Evolutionary conservation across 805 yeast species (phyloP).

Genomic region (Metschnikowia proteae): DNA sequence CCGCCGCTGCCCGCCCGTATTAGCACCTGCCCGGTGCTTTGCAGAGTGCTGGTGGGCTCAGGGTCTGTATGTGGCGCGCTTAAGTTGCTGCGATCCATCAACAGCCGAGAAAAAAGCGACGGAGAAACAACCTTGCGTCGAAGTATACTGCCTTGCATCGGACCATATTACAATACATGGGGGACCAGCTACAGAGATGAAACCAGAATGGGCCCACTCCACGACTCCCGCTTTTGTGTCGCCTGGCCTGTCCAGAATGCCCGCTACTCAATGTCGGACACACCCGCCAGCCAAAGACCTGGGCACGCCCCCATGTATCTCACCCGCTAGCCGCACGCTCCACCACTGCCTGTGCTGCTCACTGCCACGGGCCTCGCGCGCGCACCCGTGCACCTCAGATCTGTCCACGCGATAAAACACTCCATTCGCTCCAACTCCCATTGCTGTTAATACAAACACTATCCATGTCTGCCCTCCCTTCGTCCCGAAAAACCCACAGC

Average conservation of each 20-base stretch:
- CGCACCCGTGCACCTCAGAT: constrained; percentile 12
- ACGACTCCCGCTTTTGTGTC: no score
- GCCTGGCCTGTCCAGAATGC: no score
- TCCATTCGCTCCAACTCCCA: background rate
- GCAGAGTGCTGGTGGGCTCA: background rate
- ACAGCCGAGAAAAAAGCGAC: background rate
- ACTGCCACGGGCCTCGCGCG: background rate
- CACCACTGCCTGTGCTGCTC: no score
- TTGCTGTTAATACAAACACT: background rate
- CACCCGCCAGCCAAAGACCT: no score
- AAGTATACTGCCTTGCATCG: background rate
- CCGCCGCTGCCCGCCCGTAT: no score
- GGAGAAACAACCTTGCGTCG: background rate
- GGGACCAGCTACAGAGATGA: no score
- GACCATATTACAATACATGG: no score
- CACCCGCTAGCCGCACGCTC: no score
- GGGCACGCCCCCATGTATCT: no score
- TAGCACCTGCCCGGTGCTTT: no score
- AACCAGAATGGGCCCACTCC: no score
- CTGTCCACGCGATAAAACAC: constrained; percentile 3
- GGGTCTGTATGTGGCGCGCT: background rate
- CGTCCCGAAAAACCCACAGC: constrained; percentile 42
- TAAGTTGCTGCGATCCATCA: background rate
- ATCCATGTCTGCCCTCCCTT: constrained; percentile 33
- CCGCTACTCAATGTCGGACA: no score